phyloP scores from a whole-genome alignment of 495 filamentous ascomycete genomes.

The Collariella sp. region DNA sequence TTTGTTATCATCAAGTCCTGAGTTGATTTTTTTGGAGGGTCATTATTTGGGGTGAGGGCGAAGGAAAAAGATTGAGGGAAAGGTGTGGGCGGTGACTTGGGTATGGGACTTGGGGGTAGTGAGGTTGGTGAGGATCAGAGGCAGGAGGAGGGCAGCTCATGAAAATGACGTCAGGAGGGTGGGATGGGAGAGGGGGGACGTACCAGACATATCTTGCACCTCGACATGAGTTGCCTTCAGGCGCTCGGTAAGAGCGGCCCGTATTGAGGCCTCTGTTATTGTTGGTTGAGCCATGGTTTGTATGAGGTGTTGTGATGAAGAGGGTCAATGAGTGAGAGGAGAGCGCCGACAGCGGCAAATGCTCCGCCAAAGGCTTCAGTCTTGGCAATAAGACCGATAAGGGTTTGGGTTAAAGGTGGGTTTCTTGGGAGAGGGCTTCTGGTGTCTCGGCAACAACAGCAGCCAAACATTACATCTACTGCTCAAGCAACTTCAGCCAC shows the following conservation, averaged over 20 bases:
- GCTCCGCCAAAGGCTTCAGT: constrained; percentile 10
- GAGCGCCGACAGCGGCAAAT: not conserved
- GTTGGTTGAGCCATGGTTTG: constrained; percentile 43
- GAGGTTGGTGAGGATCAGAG: too few relatives aligned
- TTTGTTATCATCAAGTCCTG: not conserved
- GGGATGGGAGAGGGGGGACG: constrained; percentile 3
- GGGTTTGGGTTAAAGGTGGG: constrained; percentile 11
- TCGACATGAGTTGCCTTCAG: constrained; percentile 80
- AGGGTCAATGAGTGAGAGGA: not conserved
- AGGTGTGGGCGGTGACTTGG: too few relatives aligned
- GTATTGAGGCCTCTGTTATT: constrained; percentile 62
- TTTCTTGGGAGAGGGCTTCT: not conserved
- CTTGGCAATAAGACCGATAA: not conserved
- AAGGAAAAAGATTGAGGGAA: too few relatives aligned
- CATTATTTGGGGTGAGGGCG: too few relatives aligned
- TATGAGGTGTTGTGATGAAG: constrained; percentile 10
- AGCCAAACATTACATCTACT: not conserved
- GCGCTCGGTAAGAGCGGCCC: constrained; percentile 57
- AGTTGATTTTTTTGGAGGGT: too few relatives aligned
- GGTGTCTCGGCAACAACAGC: not conserved
- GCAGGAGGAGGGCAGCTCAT: not conserved
- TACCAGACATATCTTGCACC: constrained; percentile 90
- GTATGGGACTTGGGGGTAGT: too few relatives aligned
- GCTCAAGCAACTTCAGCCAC: not conserved
- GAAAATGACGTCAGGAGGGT: constrained; percentile 22